Evolutionary conservation across 129 eudicot species (phyloP).

Genomic region (Tagetes patula): DNA sequence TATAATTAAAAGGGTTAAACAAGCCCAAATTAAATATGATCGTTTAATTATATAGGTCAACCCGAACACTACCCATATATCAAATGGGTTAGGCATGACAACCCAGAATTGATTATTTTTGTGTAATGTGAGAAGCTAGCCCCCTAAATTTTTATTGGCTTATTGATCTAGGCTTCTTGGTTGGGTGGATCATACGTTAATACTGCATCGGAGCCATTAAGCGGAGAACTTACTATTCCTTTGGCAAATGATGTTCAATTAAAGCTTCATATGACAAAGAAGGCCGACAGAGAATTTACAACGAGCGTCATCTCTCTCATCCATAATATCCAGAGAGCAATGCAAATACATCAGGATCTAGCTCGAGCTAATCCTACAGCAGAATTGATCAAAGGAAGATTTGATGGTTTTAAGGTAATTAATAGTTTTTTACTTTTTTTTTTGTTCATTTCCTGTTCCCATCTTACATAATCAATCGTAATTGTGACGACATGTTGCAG

Average conservation of each 20-base stretch:
- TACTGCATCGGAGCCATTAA: slow-evolving; percentile 40
- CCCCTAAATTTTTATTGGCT: slow-evolving; percentile 7
- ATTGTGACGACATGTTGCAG: slow-evolving; percentile 36
- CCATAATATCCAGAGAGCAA: slow-evolving; percentile 42
- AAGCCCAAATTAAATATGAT: no score
- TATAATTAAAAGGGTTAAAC: neutral
- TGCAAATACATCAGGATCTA: slow-evolving; percentile 45
- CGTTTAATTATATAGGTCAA: neutral
- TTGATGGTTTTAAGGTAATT: slow-evolving; percentile 68
- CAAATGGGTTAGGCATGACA: neutral
- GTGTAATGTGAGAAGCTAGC: neutral
- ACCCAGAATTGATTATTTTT: neutral
- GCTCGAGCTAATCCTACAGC: slow-evolving; percentile 37
- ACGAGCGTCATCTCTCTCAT: slow-evolving; percentile 49
- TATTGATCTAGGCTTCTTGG: slow-evolving; percentile 62
- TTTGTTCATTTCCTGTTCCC: neutral
- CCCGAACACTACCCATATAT: neutral
- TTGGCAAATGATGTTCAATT: slow-evolving; percentile 53
- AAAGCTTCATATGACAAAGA: slow-evolving; percentile 81
- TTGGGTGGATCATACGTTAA: slow-evolving; percentile 78
- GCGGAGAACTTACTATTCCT: slow-evolving; percentile 66
- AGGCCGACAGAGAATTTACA: slow-evolving; percentile 65
- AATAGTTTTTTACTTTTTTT: slow-evolving; percentile 11
- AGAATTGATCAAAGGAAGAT: slow-evolving; percentile 66
- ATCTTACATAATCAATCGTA: neutral